phyloP scores from a whole-genome alignment of 352 stramenopile genomes.

The Phytophthora pluvialis region DNA sequence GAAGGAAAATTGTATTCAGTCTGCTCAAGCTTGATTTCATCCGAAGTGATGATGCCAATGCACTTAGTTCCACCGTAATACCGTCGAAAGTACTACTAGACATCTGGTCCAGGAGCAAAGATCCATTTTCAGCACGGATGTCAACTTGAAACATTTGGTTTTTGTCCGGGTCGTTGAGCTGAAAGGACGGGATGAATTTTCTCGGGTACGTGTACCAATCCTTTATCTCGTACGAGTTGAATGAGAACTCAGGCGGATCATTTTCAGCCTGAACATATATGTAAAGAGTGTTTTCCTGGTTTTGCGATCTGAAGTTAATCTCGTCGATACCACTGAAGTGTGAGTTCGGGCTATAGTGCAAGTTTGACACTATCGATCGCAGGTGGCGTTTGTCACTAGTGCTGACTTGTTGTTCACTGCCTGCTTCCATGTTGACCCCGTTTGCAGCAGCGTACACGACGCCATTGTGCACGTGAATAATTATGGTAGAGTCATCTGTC shows the following conservation, averaged over 20 bases:
- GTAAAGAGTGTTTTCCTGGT: slow-evolving; percentile 30
- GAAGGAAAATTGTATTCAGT: slow-evolving; percentile 39
- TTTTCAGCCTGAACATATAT: slow-evolving; percentile 46
- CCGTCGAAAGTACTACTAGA: slow-evolving; percentile 38
- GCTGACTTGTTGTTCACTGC: slow-evolving; percentile 16
- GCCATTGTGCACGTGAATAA: slow-evolving; percentile 24
- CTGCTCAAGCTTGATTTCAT: slow-evolving; percentile 32
- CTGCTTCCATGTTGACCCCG: slow-evolving; percentile 8
- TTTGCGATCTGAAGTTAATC: slow-evolving; percentile 17
- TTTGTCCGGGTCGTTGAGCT: slow-evolving; percentile 41
- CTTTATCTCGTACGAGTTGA: slow-evolving; percentile 18
- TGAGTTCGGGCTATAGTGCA: slow-evolving; percentile 24
- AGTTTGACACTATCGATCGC: slow-evolving; percentile 12
- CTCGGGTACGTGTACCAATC: slow-evolving; percentile 36
- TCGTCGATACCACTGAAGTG: slow-evolving; percentile 41
- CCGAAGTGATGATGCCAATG: slow-evolving; percentile 11
- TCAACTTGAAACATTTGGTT: slow-evolving; percentile 44
- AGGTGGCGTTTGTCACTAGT: slow-evolving; percentile 6
- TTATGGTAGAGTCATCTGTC: neutral
- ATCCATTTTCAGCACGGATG: slow-evolving; percentile 35
- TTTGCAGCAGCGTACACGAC: slow-evolving; percentile 12
- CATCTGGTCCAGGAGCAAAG: slow-evolving; percentile 24
- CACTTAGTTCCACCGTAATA: slow-evolving; percentile 24
- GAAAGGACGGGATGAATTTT: slow-evolving; percentile 42
- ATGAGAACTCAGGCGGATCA: slow-evolving; percentile 35